phyloP scores from a whole-genome alignment of 495 filamentous ascomycete species.

The Cercophora samala region DNA sequence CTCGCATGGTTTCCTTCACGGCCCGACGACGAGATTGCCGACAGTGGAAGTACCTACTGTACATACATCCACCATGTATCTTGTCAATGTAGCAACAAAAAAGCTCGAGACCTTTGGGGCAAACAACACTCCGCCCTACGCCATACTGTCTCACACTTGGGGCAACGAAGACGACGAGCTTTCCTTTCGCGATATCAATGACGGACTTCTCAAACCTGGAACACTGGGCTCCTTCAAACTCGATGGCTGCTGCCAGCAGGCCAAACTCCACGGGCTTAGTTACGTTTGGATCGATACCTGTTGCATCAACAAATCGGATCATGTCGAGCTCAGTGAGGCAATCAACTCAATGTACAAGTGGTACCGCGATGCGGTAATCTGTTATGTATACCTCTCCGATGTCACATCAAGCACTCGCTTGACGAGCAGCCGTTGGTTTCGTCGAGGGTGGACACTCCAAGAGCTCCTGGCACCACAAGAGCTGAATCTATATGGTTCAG shows the following conservation, averaged over 20 bases:
- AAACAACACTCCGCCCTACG: conserved; percentile 2
- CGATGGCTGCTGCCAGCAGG: conserved; percentile 5
- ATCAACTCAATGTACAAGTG: conserved; percentile 20
- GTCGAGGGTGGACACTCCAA: conserved; percentile 16
- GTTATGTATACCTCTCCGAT: conserved; percentile 16
- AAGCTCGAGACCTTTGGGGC: neutral
- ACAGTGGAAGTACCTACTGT: too few species aligned
- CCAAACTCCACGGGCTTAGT: neutral
- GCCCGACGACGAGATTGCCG: too few species aligned
- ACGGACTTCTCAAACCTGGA: neutral
- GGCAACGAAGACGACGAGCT: neutral
- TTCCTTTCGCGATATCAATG: neutral
- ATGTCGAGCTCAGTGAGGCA: conserved; percentile 8
- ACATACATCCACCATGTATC: too few species aligned
- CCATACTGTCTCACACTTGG: conserved; percentile 10
- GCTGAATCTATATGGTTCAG: neutral
- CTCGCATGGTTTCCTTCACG: too few species aligned
- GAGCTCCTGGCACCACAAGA: conserved; percentile 10
- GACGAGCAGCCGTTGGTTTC: conserved; percentile 13
- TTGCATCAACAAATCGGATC: conserved; percentile 17
- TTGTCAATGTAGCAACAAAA: neutral
- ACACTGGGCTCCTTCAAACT: conserved; percentile 14
- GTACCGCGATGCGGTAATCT: conserved; percentile 7
- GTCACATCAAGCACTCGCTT: neutral
- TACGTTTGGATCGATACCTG: conserved; percentile 21